Percentiles rank a stretch among this genome's conserved stretches.
Evolutionary conservation across 2,329 filamentous ascomycete genomes (phyloP).

Genomic region (Fusarium duplospermum): DNA sequence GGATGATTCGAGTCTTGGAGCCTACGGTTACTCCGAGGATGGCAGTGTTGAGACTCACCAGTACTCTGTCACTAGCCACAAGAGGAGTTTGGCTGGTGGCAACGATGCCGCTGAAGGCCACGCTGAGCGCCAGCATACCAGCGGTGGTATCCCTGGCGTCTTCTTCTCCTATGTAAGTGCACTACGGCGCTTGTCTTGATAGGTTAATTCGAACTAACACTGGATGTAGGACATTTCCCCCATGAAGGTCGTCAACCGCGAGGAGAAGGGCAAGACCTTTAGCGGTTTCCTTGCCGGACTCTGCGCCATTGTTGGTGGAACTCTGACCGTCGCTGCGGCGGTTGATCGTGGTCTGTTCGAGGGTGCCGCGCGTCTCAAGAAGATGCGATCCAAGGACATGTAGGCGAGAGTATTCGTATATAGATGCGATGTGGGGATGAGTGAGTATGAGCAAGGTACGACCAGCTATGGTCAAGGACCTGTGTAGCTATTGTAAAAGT

Average conservation of each 20-base stretch:
- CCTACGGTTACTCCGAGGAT: slow-evolving; percentile 61
- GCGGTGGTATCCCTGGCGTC: slow-evolving; percentile 93
- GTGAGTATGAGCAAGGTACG: slow-evolving; percentile 23
- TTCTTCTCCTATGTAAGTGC: slow-evolving; percentile 95
- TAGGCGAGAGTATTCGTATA: slow-evolving; percentile 45
- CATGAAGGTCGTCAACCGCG: slow-evolving; percentile 99
- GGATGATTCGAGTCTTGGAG: slow-evolving; percentile 74
- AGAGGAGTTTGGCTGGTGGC: slow-evolving; percentile 86
- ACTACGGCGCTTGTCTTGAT: not conserved
- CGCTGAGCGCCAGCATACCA: slow-evolving; percentile 88
- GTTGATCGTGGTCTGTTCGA: slow-evolving; percentile 93
- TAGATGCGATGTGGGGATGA: slow-evolving; percentile 1
- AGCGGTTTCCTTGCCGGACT: slow-evolving; percentile 92
- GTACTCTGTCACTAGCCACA: slow-evolving; percentile 97
- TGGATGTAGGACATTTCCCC: slow-evolving; percentile 86
- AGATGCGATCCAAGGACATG: slow-evolving; percentile 77
- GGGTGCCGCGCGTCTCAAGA: slow-evolving; percentile 85
- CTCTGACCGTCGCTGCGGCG: slow-evolving; percentile 93
- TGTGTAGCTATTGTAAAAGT: slow-evolving; percentile 39
- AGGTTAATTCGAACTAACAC: slow-evolving; percentile 28
- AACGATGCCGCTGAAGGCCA: slow-evolving; percentile 89
- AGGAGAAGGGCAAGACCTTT: slow-evolving; percentile 89
- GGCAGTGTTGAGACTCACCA: slow-evolving; percentile 97
- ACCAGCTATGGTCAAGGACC: slow-evolving; percentile 14
- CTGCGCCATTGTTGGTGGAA: slow-evolving; percentile 94